Conservation (phyloP, 1,284 basidiomycete species). For the Tremellales sp. region DNA sequence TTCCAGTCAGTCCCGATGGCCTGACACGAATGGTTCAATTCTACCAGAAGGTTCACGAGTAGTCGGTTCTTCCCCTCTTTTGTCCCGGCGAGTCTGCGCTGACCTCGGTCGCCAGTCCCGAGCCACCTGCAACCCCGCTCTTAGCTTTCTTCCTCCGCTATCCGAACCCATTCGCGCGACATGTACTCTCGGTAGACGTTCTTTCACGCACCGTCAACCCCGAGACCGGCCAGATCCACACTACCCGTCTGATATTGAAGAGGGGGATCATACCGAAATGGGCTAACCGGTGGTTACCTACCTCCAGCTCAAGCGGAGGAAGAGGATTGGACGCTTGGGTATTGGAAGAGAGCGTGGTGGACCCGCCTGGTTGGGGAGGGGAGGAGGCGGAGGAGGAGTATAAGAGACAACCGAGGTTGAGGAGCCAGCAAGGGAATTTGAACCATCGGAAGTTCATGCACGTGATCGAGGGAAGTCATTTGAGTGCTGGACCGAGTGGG, state of each 20-base stretch:
- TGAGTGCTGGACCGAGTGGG: constrained; percentile 38
- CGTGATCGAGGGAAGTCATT: constrained; percentile 43
- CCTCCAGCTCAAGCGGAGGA: constrained; percentile 52
- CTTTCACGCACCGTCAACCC: constrained; percentile 72
- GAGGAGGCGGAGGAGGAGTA: constrained; percentile 9
- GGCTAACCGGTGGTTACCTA: constrained; percentile 69
- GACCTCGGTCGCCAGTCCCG: constrained; percentile 42
- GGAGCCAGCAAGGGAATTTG: constrained; percentile 41
- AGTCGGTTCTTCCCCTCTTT: too few species aligned
- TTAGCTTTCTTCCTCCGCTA: constrained; percentile 94
- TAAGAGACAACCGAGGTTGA: constrained; percentile 31
- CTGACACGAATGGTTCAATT: constrained; percentile 24
- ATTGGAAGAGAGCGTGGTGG: constrained; percentile 81
- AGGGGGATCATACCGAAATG: constrained; percentile 83
- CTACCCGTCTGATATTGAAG: constrained; percentile 88
- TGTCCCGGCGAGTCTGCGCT: neutral
- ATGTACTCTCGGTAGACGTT: constrained; percentile 93
- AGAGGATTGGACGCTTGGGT: constrained; percentile 69
- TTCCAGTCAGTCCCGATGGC: too few species aligned
- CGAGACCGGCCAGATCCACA: constrained; percentile 67
- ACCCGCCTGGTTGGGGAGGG: constrained; percentile 36
- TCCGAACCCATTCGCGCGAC: constrained; percentile 91
- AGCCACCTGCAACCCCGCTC: constrained; percentile 65
- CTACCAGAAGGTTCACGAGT: constrained; percentile 18
- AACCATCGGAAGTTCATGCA: constrained; percentile 49